A percentile compares a stretch with the other conserved stretches of the same genome.
These are phyloP conservation scores for Solanum chacoense DNA, from an alignment of 305 asterid genomes.

Conservation along the genomic window DNA sequence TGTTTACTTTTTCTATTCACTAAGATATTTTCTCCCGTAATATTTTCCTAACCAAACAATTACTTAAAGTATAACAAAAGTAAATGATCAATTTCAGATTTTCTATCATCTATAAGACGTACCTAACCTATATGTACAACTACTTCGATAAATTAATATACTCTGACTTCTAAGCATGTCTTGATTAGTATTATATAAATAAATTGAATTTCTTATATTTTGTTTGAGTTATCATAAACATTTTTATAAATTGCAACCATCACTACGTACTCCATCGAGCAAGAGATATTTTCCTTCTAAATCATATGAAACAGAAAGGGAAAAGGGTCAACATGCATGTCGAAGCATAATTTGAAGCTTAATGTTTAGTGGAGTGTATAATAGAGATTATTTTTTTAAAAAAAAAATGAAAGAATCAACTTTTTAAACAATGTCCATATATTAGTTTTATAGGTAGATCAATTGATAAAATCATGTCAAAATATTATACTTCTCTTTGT, in stretches of 20 bases:
- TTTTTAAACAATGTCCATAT: not conserved
- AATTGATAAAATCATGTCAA: not conserved
- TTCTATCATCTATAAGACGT: not conserved
- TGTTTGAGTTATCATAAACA: not conserved
- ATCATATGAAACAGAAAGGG: not conserved
- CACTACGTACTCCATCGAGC: not conserved
- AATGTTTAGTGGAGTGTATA: not conserved
- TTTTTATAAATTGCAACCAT: not conserved
- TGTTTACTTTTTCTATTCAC: not conserved
- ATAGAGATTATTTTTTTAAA: not conserved
- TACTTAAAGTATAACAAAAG: not conserved
- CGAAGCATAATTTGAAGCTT: not conserved
- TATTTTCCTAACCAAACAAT: not conserved
- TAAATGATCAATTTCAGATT: not conserved
- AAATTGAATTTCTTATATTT: not conserved
- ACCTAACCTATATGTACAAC: not conserved
- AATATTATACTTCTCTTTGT: not conserved
- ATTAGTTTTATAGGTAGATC: not conserved
- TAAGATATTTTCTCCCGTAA: not conserved
- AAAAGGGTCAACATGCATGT: not conserved
- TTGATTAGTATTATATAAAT: not conserved
- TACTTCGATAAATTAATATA: not conserved
- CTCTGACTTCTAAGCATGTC: not conserved
- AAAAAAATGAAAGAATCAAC: not conserved
- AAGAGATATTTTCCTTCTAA: not conserved